Conservation (phyloP, 495 filamentous ascomycete species). For the Cercophora samala region DNA sequence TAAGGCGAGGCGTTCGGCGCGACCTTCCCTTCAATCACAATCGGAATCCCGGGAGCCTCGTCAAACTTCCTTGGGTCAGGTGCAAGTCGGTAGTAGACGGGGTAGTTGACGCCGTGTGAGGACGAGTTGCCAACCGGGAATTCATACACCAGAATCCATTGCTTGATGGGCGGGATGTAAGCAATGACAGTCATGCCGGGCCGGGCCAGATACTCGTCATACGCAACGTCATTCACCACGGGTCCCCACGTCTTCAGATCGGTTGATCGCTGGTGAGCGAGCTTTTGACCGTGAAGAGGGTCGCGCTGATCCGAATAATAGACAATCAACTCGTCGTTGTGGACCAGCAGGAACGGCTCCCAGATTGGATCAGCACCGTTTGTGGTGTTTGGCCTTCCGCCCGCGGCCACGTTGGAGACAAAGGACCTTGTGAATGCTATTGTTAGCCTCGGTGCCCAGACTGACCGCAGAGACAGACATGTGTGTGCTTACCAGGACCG, state of each 20-base stretch:
- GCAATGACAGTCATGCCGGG: slow-evolving; percentile 64
- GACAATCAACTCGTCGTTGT: slow-evolving; percentile 56
- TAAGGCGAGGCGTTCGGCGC: slow-evolving; percentile 56
- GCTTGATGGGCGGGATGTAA: slow-evolving; percentile 27
- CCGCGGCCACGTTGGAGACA: slow-evolving; percentile 59
- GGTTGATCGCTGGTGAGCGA: slow-evolving; percentile 58
- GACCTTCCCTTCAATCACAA: slow-evolving; percentile 45
- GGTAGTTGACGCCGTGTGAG: slow-evolving; percentile 35
- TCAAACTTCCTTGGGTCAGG: slow-evolving; percentile 54
- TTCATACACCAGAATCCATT: slow-evolving; percentile 32
- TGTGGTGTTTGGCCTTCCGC: slow-evolving; percentile 57
- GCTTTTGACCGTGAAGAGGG: slow-evolving; percentile 60
- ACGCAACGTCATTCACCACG: slow-evolving; percentile 59
- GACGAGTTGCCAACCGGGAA: slow-evolving; percentile 29
- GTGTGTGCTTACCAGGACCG: slow-evolving; percentile 56
- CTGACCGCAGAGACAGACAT: not conserved
- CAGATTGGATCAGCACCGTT: slow-evolving; percentile 66
- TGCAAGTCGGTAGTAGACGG: slow-evolving; percentile 54
- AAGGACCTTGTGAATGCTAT: slow-evolving; percentile 35
- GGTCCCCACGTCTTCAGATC: slow-evolving; percentile 58
- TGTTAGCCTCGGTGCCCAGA: not conserved
- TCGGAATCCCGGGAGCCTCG: slow-evolving; percentile 39
- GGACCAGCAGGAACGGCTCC: slow-evolving; percentile 62
- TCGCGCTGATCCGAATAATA: slow-evolving; percentile 73
- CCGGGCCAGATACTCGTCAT: slow-evolving; percentile 57